Conservation (phyloP, 1,284 basidiomycete genomes). For the Tilletia walkeri region DNA sequence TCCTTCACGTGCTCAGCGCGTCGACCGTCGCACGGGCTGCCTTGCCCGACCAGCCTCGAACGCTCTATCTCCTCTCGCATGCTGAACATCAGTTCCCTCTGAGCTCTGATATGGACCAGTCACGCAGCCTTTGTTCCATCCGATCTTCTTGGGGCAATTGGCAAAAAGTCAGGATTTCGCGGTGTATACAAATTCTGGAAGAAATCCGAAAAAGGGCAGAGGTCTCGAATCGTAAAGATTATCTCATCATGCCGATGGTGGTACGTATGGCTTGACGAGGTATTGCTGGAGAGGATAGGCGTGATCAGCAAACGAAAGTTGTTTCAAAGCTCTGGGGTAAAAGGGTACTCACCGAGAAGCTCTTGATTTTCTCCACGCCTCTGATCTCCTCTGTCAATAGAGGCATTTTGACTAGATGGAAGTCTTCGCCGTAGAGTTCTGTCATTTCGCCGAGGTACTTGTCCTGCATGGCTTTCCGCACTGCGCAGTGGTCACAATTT, state of each 20-base stretch:
- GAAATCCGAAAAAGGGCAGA: too few species aligned
- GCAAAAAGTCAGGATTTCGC: too few species aligned
- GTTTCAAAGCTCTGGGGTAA: neutral
- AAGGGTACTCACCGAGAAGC: constrained; percentile 53
- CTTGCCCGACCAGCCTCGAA: too few species aligned
- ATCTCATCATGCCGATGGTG: constrained; percentile 1
- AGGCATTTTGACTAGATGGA: constrained; percentile 89
- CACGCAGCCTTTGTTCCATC: too few species aligned
- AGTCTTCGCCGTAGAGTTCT: constrained; percentile 59
- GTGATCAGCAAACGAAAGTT: neutral
- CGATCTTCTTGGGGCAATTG: too few species aligned
- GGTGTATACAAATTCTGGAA: too few species aligned
- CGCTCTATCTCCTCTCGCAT: too few species aligned
- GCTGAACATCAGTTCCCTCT: too few species aligned
- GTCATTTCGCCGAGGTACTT: constrained; percentile 54
- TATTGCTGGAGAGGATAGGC: constrained; percentile 25
- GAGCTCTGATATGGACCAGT: too few species aligned
- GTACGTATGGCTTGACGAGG: constrained; percentile 42
- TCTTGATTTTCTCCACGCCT: constrained; percentile 85
- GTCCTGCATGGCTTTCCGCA: constrained; percentile 95
- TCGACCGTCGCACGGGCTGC: too few species aligned
- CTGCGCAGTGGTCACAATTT: constrained; percentile 90
- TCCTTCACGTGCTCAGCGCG: too few species aligned
- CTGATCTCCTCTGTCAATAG: constrained; percentile 94
- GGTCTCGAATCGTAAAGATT: neutral